A percentile compares a stretch with the other conserved stretches of the same genome.
These are phyloP conservation scores for Sideroxylon spinosum DNA, from an alignment of 179 eudicot genomes.

Conservation along the genomic window DNA sequence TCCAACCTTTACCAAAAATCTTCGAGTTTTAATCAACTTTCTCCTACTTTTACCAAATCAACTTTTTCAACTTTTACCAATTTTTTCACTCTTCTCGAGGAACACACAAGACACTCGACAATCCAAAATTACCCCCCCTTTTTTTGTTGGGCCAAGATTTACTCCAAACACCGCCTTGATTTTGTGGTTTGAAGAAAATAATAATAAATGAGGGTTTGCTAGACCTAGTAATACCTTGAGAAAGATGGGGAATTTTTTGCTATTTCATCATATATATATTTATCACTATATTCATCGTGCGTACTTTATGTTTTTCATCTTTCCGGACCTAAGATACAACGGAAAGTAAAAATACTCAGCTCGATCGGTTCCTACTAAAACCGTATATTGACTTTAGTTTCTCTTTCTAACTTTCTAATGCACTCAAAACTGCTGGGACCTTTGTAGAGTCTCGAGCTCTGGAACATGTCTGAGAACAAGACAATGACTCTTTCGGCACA, in stretches of 20 bases:
- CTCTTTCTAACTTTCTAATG: conserved; percentile 10
- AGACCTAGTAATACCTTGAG: background rate
- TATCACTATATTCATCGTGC: background rate
- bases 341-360: background rate
- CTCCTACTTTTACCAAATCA: too few species aligned
- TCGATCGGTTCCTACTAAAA: background rate
- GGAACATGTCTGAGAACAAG: conserved; percentile 75
- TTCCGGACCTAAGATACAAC: background rate
- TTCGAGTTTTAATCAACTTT: too few species aligned
- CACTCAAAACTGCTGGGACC: background rate
- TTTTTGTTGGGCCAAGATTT: too few species aligned
- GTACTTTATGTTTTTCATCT: background rate
- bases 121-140: too few species aligned
- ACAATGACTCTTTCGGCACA: conserved; percentile 86
- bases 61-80: too few species aligned
- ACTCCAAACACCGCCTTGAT: too few species aligned
- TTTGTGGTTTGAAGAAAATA: too few species aligned
- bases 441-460: conserved; percentile 46
- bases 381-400: background rate
- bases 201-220: too few species aligned
- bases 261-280: background rate
- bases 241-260: background rate
- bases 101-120: too few species aligned
- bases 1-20: too few species aligned
- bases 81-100: too few species aligned